Evolutionary conservation across 2,329 filamentous ascomycete genomes (phyloP), one percentile per base, ranked within the genome.

Genomic region (Xylariaceae sp.): DNA sequence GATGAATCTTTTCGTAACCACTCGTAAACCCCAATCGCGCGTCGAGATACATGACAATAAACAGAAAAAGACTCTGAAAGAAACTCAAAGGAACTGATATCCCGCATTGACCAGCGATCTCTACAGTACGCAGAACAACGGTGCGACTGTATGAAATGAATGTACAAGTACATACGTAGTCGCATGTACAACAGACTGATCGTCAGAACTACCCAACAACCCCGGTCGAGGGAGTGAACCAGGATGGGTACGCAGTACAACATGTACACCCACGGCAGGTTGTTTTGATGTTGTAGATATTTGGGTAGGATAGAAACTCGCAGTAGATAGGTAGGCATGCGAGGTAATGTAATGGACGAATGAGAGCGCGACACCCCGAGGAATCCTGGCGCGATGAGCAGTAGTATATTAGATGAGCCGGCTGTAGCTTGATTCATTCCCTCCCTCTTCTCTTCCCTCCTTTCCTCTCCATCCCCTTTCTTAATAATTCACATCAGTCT

Each of bases 221-320:
- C 40, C 45, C 54, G 32, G 54, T 52, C 54, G 42, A 40, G 53
- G 53, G 52, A 57, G 52, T 47, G 52, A 60, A 50, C 58, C 50
- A 49, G 65, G 61, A 50, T 62, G 54, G 48, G 56, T 57, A 57
- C 52, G 50, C 54, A 49, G 56, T 57, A 57, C 52, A 51, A 57
- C 57, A 53, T 60, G 43, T 23, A 55, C 37, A 49, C 47, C 45
- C 51, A 52, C 54, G 51, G 50, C 63, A 62, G 56, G 48, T 50
- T 62, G 59, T 60, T 57, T 63, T 60, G 54, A 63, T 56, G 50
- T 52, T 49, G 56, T 44, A 48, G 32, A 37, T 10, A 12, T 7
- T 37, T 3, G 32, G 14, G 32, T 37, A 14, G 16, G 48, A 29
- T n/a, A 29, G 47, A n/a, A 32, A 50, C 40, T 32, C 44, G 21